A percentile compares a stretch with the other conserved stretches of the same genome.
Evolutionary conservation across 2,329 filamentous ascomycete species (phyloP).

Genomic region (Venturiaceae sp.): DNA sequence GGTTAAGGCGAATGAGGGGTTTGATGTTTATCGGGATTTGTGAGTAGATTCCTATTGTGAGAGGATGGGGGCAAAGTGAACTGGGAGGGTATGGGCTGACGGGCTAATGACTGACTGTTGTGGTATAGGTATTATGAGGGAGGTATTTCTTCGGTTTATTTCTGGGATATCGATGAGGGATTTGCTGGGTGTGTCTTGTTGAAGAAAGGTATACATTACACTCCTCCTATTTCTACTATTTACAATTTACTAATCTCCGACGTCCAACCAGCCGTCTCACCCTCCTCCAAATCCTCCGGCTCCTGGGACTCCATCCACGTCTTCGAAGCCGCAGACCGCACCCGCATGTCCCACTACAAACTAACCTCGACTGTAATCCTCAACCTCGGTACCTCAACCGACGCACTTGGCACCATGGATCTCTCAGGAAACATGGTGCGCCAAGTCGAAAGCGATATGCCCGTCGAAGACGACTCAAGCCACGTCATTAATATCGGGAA

Average conservation of each 20-base stretch:
- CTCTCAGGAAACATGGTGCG: conserved; percentile 96
- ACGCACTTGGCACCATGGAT: conserved; percentile 73
- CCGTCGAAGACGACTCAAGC: conserved; percentile 49
- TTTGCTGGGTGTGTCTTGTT: conserved; percentile 92
- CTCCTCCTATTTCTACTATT: not conserved
- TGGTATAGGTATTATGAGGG: conserved; percentile 72
- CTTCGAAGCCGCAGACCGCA: conserved; percentile 90
- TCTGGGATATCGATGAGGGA: conserved; percentile 97
- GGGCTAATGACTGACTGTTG: not conserved
- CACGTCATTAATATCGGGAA: conserved; percentile 67
- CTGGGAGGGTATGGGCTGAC: conserved; percentile 3
- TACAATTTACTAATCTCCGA: not conserved
- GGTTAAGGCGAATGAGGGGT: conserved; percentile 71
- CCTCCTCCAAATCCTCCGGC: conserved; percentile 58
- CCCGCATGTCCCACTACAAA: conserved; percentile 90
- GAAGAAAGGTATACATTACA: conserved; percentile 85
- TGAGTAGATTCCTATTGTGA: conserved; percentile 28
- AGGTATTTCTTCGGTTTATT: conserved; percentile 90
- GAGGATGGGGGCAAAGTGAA: not conserved
- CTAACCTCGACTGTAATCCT: conserved; percentile 95
- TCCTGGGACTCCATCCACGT: conserved; percentile 99
- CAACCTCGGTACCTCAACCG: conserved; percentile 61
- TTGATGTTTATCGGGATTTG: conserved; percentile 92
- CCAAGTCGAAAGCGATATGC: conserved; percentile 85
- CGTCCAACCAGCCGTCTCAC: conserved; percentile 50